Evolutionary conservation across 73 alveolate genomes (phyloP).

Genomic region (Stentor coeruleus): DNA sequence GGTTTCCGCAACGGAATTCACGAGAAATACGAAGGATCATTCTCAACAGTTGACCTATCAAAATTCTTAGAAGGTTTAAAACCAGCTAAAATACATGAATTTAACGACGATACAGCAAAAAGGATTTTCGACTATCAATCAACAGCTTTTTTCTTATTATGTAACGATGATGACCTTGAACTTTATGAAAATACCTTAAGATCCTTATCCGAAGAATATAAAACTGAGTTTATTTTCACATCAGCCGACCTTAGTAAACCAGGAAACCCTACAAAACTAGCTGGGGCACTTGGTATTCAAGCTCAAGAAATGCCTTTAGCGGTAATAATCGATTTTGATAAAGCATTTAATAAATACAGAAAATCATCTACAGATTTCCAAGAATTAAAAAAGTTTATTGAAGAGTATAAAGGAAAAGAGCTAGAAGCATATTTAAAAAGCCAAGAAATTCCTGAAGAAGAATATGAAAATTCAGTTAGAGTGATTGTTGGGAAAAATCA

Average conservation of each 20-base stretch:
- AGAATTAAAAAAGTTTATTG: conserved; percentile 40
- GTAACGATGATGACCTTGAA: not conserved
- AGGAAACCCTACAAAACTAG: not conserved
- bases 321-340: not conserved
- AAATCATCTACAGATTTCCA: conserved; percentile 34
- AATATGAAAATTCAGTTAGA: conserved; percentile 37
- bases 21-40: not conserved
- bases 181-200: too few species aligned
- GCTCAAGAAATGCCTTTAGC: not conserved
- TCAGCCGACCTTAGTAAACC: not conserved
- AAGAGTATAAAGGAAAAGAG: conserved; percentile 46
- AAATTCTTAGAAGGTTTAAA: not conserved
- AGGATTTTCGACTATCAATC: not conserved
- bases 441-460: conserved; percentile 64
- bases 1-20: not conserved
- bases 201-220: not conserved
- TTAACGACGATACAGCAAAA: not conserved
- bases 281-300: not conserved
- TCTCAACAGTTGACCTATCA: not conserved
- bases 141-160: not conserved
- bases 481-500: conserved; percentile 78
- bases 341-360: not conserved
- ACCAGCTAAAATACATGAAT: not conserved
- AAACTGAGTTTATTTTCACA: not conserved
- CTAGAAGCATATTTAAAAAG: conserved; percentile 56